These are phyloP conservation scores for Candida glaebosa DNA, from an alignment of 805 yeast species.

Conservation along the genomic window DNA sequence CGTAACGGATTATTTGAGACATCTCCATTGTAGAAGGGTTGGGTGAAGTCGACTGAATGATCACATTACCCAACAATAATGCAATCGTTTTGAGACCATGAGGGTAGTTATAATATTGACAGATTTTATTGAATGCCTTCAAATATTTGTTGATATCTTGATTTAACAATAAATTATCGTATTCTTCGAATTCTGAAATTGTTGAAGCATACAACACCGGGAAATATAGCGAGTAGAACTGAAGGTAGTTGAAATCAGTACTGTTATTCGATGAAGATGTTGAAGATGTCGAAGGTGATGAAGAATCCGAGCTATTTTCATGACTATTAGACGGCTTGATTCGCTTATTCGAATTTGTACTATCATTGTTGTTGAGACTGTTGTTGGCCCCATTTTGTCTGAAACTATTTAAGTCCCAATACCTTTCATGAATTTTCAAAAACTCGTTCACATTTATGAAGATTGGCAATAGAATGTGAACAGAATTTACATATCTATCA, in stretches of 20 bases:
- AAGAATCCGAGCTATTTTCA: conserved; percentile 6
- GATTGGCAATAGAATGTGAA: conserved; percentile 55
- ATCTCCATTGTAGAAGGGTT: conserved; percentile 55
- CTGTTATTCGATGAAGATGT: conserved; percentile 11
- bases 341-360: conserved; percentile 2
- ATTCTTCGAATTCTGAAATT: conserved; percentile 57
- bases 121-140: conserved; percentile 47
- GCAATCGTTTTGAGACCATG: conserved; percentile 42
- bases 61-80: conserved; percentile 45
- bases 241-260: conserved; percentile 34
- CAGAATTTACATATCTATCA: conserved; percentile 47
- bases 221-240: conserved; percentile 48
- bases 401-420: conserved; percentile 34
- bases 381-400: background rate
- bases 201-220: conserved; percentile 58
- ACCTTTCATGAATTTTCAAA: conserved; percentile 42
- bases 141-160: conserved; percentile 49
- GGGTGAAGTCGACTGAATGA: conserved; percentile 51
- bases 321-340: background rate
- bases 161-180: conserved; percentile 42
- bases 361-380: background rate
- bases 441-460: conserved; percentile 45
- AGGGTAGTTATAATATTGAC: conserved; percentile 49
- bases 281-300: conserved; percentile 8
- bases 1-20: conserved; percentile 53